Evolutionary conservation across 179 eudicot genomes (phyloP).

Genomic region (Vitellaria paradoxa): DNA sequence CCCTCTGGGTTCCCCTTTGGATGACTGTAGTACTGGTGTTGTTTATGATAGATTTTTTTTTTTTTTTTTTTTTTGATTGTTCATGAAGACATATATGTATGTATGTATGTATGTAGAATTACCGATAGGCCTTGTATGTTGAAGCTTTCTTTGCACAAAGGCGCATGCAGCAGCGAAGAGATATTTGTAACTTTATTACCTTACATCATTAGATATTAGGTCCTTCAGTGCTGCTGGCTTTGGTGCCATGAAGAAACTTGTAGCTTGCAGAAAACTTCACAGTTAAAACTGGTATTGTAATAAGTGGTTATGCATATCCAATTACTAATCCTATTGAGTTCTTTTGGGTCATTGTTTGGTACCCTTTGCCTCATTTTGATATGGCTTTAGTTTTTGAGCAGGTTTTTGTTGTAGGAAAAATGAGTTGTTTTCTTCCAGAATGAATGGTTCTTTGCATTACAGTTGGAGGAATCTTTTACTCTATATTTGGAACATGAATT

Average conservation of each 20-base stretch:
- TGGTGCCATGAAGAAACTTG: conserved; percentile 10
- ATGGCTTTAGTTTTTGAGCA: background rate
- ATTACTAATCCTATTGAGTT: background rate
- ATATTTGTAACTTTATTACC: conserved; percentile 2
- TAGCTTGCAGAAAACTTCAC: conserved; percentile 12
- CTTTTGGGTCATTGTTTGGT: background rate
- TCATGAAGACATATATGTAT: conserved; percentile 11
- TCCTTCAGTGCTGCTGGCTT: background rate
- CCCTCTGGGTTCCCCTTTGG: conserved; percentile 6
- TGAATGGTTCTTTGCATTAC: background rate
- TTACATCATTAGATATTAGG: conserved; percentile 14
- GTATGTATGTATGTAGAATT: conserved; percentile 9
- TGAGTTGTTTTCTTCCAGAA: background rate
- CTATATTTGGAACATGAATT: no score
- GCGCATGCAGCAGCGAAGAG: background rate
- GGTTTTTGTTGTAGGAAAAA: background rate
- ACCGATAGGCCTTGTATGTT: conserved; percentile 4
- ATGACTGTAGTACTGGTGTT: conserved; percentile 18
- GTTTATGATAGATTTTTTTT: conserved; percentile 7
- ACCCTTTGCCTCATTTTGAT: background rate
- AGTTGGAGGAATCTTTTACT: no score
- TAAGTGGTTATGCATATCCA: background rate
- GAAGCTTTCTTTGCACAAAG: background rate
- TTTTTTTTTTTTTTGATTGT: conserved; percentile 6
- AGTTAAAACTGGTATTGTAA: conserved; percentile 16